A percentile compares a stretch with the other conserved stretches of the same genome.
phyloP scores from a whole-genome alignment of 257 asterid species.

The Przewalskia tangutica region DNA sequence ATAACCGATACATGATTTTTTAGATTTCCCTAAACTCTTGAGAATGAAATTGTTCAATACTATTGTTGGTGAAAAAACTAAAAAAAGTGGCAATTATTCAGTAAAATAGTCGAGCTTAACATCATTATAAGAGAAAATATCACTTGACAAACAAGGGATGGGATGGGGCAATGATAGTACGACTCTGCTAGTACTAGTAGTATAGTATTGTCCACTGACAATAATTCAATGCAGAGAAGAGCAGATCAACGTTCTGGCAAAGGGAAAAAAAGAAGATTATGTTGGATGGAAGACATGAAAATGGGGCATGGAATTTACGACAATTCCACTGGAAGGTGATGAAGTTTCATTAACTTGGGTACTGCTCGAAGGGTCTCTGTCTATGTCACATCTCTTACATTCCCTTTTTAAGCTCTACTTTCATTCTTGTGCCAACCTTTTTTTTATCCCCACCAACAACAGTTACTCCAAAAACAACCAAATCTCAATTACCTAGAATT shows the following conservation, averaged over 20 bases:
- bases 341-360: slow-evolving; percentile 36
- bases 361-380: slow-evolving; percentile 21
- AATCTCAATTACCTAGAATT: background rate
- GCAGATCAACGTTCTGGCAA: background rate
- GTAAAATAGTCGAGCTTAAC: background rate
- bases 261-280: slow-evolving; percentile 6
- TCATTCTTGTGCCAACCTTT: slow-evolving; percentile 16
- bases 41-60: background rate
- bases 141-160: background rate
- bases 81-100: background rate
- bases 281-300: slow-evolving; percentile 16
- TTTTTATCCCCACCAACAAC: background rate
- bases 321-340: slow-evolving; percentile 28
- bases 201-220: slow-evolving; percentile 9
- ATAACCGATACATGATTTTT: background rate
- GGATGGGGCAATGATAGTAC: background rate
- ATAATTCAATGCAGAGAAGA: background rate
- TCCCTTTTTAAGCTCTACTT: slow-evolving; percentile 17
- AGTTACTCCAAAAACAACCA: background rate
- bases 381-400: slow-evolving; percentile 20
- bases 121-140: background rate
- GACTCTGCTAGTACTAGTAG: background rate
- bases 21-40: background rate
- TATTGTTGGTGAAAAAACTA: too few species aligned
- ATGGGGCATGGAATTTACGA: slow-evolving; percentile 4